Percentiles rank a stretch among this genome's conserved stretches.
Evolutionary conservation across 2,329 filamentous ascomycete species (phyloP).

Genomic region (Lasiodiplodia hormozganensis): DNA sequence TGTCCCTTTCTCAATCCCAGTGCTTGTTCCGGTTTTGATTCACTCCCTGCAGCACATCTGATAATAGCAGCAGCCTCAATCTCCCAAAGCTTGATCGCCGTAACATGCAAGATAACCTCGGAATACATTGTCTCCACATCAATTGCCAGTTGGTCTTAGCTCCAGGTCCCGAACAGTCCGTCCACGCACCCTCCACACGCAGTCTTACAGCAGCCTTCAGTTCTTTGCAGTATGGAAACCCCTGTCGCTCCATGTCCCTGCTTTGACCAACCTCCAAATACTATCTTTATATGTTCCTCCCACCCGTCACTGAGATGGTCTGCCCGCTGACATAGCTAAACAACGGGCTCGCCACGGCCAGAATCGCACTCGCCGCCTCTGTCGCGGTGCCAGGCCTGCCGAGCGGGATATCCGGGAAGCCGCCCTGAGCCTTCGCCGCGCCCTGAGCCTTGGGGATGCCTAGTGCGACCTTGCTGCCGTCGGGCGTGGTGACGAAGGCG

Average conservation of each 20-base stretch:
- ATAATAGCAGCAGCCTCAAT: not conserved
- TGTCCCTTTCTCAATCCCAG: not conserved
- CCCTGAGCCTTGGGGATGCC: conserved; percentile 53
- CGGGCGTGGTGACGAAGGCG: conserved; percentile 77
- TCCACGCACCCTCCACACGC: conserved; percentile 1
- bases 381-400: conserved; percentile 77
- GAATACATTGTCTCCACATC: not conserved
- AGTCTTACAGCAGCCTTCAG: not conserved
- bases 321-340: conserved; percentile 87
- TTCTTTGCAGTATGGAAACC: not conserved
- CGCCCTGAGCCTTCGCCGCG: conserved; percentile 45
- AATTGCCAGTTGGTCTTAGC: conserved; percentile 6
- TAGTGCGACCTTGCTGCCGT: conserved; percentile 63
- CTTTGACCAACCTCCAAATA: not conserved
- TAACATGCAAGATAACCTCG: not conserved
- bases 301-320: conserved; percentile 86
- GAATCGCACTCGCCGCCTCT: conserved; percentile 78
- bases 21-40: not conserved
- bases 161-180: not conserved
- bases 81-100: not conserved
- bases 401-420: conserved; percentile 73
- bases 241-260: not conserved
- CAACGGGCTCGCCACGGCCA: conserved; percentile 81
- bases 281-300: conserved; percentile 63
- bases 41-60: not conserved